phyloP scores from a whole-genome alignment of 2,329 filamentous ascomycete genomes.

The Drechslerella stenobrocha region DNA sequence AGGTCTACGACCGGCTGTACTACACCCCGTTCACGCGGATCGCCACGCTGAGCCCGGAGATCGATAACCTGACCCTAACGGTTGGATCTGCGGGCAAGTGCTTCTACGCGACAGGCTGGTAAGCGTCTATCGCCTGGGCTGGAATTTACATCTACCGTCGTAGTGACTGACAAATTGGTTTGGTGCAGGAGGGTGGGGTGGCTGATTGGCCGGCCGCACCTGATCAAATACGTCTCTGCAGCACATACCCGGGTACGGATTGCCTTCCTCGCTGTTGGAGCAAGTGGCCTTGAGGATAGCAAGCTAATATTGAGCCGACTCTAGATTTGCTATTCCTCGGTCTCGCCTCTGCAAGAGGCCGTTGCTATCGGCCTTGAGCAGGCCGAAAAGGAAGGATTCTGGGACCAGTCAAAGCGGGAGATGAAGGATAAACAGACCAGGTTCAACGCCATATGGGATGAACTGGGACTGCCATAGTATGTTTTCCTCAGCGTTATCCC shows the following conservation, averaged over 20 bases:
- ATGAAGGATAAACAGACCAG: constrained; percentile 87
- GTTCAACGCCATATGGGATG: constrained; percentile 80
- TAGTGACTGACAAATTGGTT: constrained; percentile 24
- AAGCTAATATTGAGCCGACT: constrained; percentile 8
- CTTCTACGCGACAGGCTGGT: constrained; percentile 96
- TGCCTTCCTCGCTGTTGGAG: not conserved
- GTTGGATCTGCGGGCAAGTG: constrained; percentile 97
- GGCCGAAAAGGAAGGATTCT: constrained; percentile 82
- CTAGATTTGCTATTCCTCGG: constrained; percentile 85
- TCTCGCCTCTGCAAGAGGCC: constrained; percentile 91
- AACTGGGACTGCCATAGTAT: constrained; percentile 68
- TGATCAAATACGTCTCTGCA: constrained; percentile 87
- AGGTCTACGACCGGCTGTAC: constrained; percentile 92
- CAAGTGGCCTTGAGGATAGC: not conserved
- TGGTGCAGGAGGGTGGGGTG: constrained; percentile 63
- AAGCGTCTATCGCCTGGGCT: constrained; percentile 4
- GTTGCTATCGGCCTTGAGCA: constrained; percentile 91
- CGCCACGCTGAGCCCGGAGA: constrained; percentile 84
- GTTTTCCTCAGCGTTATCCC: constrained; percentile 47
- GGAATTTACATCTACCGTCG: no score
- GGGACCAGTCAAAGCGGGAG: constrained; percentile 77
- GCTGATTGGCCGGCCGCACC: constrained; percentile 82
- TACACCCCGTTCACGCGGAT: constrained; percentile 95
- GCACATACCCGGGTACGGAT: constrained; percentile 72
- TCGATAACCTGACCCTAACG: constrained; percentile 83